A percentile compares a stretch with the other conserved stretches of the same genome.
Conservation (phyloP, 2,329 filamentous ascomycete genomes). For the Calonectria ilicicola region DNA sequence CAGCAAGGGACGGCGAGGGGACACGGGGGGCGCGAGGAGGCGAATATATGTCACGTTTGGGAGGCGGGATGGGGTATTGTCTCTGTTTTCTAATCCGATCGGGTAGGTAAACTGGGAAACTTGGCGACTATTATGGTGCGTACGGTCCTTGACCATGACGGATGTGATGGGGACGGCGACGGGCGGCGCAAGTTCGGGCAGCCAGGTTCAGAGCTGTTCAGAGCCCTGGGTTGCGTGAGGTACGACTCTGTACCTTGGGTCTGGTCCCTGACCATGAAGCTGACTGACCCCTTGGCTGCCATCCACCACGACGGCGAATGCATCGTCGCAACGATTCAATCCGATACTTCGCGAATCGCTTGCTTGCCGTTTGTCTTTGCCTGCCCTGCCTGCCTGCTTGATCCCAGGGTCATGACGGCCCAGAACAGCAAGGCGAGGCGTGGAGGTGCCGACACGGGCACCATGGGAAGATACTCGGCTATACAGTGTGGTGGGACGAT, state of each 20-base stretch:
- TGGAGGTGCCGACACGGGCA: constrained; percentile 43
- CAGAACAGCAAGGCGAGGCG: constrained; percentile 40
- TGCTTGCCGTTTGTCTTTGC: constrained; percentile 14
- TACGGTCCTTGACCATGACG: constrained; percentile 14
- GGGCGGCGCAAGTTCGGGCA: constrained; percentile 24
- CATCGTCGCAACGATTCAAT: constrained; percentile 23
- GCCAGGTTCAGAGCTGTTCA: background rate
- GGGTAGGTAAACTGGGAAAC: background rate
- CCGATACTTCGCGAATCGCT: constrained; percentile 28
- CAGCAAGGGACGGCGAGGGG: background rate
- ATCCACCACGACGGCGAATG: constrained; percentile 12
- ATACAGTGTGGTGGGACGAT: constrained; percentile 47
- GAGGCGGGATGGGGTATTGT: constrained; percentile 3
- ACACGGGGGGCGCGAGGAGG: background rate
- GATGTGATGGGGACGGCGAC: constrained; percentile 18
- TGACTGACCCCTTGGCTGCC: background rate
- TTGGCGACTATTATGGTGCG: constrained; percentile 4
- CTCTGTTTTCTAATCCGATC: constrained; percentile 12
- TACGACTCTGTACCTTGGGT: constrained; percentile 14
- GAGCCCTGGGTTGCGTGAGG: background rate
- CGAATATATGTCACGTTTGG: background rate
- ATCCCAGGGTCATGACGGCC: constrained; percentile 32
- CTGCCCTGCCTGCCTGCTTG: constrained; percentile 20
- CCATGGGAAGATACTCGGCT: constrained; percentile 44
- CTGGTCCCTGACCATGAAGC: background rate